Conservation (phyloP, 1,139 yeast species). For the Hanseniaspora uvarum region DNA sequence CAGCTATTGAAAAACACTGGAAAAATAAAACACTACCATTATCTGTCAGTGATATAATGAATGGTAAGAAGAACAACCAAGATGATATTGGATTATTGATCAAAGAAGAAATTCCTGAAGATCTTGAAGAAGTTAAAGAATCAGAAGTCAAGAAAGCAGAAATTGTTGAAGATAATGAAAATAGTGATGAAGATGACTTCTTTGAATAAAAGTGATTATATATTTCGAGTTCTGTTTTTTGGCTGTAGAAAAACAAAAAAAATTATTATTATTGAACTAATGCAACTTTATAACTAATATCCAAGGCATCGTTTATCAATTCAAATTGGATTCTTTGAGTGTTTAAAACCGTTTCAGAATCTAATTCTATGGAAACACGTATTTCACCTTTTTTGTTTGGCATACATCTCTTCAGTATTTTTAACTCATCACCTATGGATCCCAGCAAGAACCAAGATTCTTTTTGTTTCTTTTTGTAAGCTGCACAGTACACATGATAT, state of each 20-base stretch:
- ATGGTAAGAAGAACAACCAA: constrained; percentile 36
- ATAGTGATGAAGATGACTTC: constrained; percentile 37
- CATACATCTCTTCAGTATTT: constrained; percentile 56
- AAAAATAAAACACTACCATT: constrained; percentile 47
- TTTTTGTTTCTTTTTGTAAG: constrained; percentile 81
- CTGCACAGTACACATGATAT: constrained; percentile 63
- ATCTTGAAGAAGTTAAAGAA: constrained; percentile 18
- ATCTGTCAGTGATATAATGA: constrained; percentile 46
- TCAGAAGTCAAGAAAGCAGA: constrained; percentile 13
- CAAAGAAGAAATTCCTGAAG: constrained; percentile 18
- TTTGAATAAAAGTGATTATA: constrained; percentile 32
- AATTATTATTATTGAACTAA: neutral
- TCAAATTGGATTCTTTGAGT: constrained; percentile 38
- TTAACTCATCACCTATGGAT: constrained; percentile 44
- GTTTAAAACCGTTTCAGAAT: constrained; percentile 34
- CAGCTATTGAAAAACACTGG: constrained; percentile 42
- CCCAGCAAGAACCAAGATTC: constrained; percentile 86
- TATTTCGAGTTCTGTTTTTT: neutral
- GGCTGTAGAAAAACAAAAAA: no score
- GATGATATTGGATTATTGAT: constrained; percentile 25
- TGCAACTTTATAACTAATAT: constrained; percentile 36
- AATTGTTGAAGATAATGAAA: neutral
- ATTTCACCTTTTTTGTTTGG: constrained; percentile 44
- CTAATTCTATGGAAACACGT: constrained; percentile 41
- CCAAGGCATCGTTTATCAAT: constrained; percentile 60